Base-by-base conservation (phyloP, 2,329 filamentous ascomycete genomes). In the Tricladium varicosporioides region DNA sequence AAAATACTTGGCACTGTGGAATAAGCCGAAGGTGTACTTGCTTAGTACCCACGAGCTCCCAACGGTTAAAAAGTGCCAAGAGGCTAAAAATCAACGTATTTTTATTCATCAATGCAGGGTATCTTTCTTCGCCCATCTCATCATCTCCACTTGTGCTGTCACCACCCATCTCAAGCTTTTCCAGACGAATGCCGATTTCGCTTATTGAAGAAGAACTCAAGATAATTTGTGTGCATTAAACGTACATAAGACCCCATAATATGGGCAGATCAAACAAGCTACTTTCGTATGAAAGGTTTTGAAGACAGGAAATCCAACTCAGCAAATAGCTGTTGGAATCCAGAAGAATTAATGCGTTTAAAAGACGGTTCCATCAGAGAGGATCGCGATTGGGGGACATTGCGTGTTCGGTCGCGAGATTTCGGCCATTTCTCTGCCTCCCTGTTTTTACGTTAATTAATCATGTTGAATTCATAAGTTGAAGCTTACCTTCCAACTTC, bases 311-410 rank as follows among this genome's bases (percentile, higher is more conserved):
- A 5, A 40, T 40, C 36, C 36, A 40, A 40, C 36, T 10, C 11
- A 13, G 36, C 36, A 40, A 40, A 2, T 40, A 4, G 4, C 4
- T 4, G 2, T 2, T 40, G 36, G 36, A 10, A 40, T 40, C 36
- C 36, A 40, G 36, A 40, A 40, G 10, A 13, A 8, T 5, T 9
- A 18, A 8, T 22, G 13, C 16, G 14, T 42, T 65, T 85, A 96
- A 72, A 99, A 97, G 63, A 99, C 91, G 19, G 94, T 97, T 60
- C 94, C 94, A 72, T 99, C 94, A 63, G 91, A 96, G 65, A 96
- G 83, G 67, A 97, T 97, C 76, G 97, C 86, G 70, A 99, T 97
- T 4, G 94, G 94, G 32, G 93, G 91, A 72, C 96, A 67, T 60
- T 69, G 66, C 10, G 94, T 97, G 69, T 97, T 97, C 18, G 94